Base-by-base conservation (phyloP, 2,329 filamentous ascomycete species). In the Coniella vitis region DNA sequence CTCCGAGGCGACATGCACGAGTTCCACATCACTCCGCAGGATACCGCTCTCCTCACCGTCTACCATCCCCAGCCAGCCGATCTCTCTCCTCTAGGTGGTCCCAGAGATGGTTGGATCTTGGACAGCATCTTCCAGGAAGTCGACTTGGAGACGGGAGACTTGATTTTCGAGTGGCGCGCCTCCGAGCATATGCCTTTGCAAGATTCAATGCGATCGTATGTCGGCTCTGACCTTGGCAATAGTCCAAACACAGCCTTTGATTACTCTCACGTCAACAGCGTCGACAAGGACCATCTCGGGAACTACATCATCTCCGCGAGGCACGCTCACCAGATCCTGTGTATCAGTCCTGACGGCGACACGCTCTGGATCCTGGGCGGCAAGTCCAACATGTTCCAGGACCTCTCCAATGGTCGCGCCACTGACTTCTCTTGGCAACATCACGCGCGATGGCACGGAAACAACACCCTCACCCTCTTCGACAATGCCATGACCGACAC, bases 11-110 rank as follows among this genome's bases (percentile, higher is more conserved):
- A 74, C 47, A 60, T 70, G 39, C 71, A 73, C 53, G 69, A 72
- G 43, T 66, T 72, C 50, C 58, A 61, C 14, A 57, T 73, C n/a
- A 73, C 70, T 1, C 46, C 58, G 1, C 57, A 69, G 44, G 65
- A 64, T 21, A 69, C 68, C 0, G 66, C 66, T n/a, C 59, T 74
- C 37, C 65, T 73, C 56, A 67, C 66, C 12, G 65, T 68, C 42
- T 73, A 72, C 54, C 62, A 67, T 52, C 59, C 58, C 31, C 57
- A 65, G 4, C 50, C 56, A 7, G 60, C 56, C 16, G 58, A 68
- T 50, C 57, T 62, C 35, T 62, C 57, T 0, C 38, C 56, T 2
- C 53, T 63, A 1, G 65, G 65, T 3, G 67, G 66, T 1, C 58
- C 63, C 2, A 44, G 45, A 12, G 58, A 65, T 7, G 61, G 59